These are phyloP conservation scores for Sphenostylis stenocarpa DNA, from an alignment of 306 rosid genomes.

Conservation along the genomic window DNA sequence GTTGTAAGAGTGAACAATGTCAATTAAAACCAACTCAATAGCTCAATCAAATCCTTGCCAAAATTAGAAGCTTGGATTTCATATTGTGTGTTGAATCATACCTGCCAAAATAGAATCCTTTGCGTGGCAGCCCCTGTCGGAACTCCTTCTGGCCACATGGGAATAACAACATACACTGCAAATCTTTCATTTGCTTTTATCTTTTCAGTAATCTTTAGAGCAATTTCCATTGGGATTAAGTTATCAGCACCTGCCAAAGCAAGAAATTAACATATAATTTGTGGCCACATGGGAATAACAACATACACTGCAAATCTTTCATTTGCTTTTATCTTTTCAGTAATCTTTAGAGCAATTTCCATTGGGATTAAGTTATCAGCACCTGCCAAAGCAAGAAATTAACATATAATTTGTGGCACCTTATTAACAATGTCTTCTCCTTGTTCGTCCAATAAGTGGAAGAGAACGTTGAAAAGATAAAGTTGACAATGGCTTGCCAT, in stretches of 20 bases:
- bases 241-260: conserved; percentile 81
- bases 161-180: conserved; percentile 87
- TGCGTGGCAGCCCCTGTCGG: conserved; percentile 94
- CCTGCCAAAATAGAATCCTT: conserved; percentile 98
- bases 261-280: too few relatives aligned
- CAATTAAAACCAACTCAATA: conserved; percentile 11
- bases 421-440: conserved; percentile 9
- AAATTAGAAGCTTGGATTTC: neutral
- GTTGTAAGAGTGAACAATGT: neutral
- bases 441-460: neutral
- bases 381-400: conserved; percentile 54
- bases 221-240: conserved; percentile 96
- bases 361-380: conserved; percentile 92
- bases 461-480: neutral
- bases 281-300: conserved; percentile 98
- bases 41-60: conserved; percentile 19
- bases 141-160: conserved; percentile 99
- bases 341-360: conserved; percentile 98
- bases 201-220: conserved; percentile 89
- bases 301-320: conserved; percentile 95
- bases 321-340: conserved; percentile 75
- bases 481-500: too few relatives aligned
- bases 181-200: conserved; percentile 88
- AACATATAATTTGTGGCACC: conserved; percentile 3
- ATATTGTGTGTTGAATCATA: conserved; percentile 38